Evolutionary conservation across 768 basidiomycete species (phyloP), one percentile per base, ranked within the genome.

Genomic region (Serendipita sp.): DNA sequence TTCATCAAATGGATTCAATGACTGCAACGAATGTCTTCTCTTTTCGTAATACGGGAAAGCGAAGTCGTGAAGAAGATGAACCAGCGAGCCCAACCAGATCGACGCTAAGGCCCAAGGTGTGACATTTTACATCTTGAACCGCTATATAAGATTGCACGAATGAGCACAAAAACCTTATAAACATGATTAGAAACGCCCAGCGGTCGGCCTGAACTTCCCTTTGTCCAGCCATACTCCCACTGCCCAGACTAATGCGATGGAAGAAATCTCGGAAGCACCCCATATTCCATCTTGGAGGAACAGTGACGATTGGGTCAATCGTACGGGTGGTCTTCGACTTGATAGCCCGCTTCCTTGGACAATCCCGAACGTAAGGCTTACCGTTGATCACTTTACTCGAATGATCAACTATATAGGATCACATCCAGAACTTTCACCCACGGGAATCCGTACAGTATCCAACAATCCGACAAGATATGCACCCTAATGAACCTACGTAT

Each of bases 221-320:
- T 34, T 60, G 23, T 27, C 34, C 48, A 16, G 48, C 29, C 48
- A 50, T 31, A 6, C 48, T 31, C 48, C 16, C 8, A 5, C n/a
- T 8, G 5, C 48, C 5, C 8, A 18, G 6, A 8, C 29, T 16
- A 50, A 31, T 18, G 48, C n/a, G n/a, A 31, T 50, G 18, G 48
- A 50, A n/a, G 48, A 50, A 31, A 8, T 31, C n/a, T 31, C 48
- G n/a, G 29, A 50, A 18, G 8, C 5, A 8, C 48, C 48, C 8
- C 6, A 31, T 18, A 50, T 50, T 8, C 5, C 48, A 18, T 50
- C 55, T 23, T 60, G 55, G 55, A 23, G 55, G 31, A 27, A 31
- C 55, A 60, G 55, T 36, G 87, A 88, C 65, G 87, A 89, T 69
- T 90, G 86, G 88, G 87, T 89, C 10, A 76, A 77, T 65, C 85